Evolutionary conservation across 2,329 filamentous ascomycete genomes (phyloP).

Genomic region (Cladobotryum protrusum): DNA sequence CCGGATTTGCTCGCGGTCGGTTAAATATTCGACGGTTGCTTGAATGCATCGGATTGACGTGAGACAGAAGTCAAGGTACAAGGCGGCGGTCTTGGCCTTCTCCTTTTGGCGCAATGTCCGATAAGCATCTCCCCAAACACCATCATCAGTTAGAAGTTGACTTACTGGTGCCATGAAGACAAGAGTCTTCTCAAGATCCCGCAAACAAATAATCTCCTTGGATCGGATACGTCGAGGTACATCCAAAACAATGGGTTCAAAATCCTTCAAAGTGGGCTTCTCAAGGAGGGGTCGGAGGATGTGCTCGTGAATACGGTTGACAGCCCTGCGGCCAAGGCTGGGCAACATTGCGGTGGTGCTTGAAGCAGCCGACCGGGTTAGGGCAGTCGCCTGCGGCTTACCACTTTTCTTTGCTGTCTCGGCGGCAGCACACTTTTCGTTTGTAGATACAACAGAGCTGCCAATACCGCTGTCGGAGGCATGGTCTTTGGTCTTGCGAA

Average conservation of each 20-base stretch:
- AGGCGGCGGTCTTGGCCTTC: constrained; percentile 61
- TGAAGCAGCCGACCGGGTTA: constrained; percentile 54
- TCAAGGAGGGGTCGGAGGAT: constrained; percentile 72
- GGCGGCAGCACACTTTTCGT: constrained; percentile 41
- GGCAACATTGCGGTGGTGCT: constrained; percentile 44
- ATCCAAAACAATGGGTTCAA: constrained; percentile 72
- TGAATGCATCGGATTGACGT: constrained; percentile 86
- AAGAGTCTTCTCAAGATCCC: constrained; percentile 90
- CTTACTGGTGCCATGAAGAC: constrained; percentile 92
- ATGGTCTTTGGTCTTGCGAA: constrained; percentile 57
- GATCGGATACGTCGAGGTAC: constrained; percentile 72
- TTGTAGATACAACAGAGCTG: constrained; percentile 64
- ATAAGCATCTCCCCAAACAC: constrained; percentile 60
- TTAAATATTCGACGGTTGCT: constrained; percentile 78
- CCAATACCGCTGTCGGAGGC: constrained; percentile 85
- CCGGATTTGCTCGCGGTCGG: constrained; percentile 78
- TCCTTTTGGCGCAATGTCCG: constrained; percentile 69
- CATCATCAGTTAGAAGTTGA: constrained; percentile 51
- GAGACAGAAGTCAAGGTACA: constrained; percentile 84
- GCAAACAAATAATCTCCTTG: constrained; percentile 82
- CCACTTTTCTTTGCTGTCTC: constrained; percentile 37
- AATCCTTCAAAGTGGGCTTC: constrained; percentile 67
- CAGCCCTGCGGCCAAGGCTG: constrained; percentile 62
- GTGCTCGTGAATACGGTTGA: constrained; percentile 72
- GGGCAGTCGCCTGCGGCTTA: constrained; percentile 42